Conservation (phyloP, 495 filamentous ascomycete genomes). For the Cenococcum geophilum region DNA sequence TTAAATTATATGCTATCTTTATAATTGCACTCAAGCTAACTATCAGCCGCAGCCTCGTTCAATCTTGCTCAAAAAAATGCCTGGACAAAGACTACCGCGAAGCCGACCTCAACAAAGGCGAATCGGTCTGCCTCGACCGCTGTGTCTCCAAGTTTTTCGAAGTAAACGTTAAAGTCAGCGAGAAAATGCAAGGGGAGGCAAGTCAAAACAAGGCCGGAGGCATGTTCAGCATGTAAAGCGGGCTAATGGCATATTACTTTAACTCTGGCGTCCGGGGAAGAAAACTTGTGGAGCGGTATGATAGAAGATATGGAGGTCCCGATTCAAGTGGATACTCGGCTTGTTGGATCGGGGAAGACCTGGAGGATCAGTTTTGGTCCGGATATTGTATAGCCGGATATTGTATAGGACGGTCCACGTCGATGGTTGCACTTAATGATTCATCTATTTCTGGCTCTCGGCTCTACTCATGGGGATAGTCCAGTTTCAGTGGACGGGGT, state of each 20-base stretch:
- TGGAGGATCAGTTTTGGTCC: neutral
- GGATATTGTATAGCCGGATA: neutral
- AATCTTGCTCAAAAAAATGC: constrained; percentile 89
- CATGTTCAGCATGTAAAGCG: constrained; percentile 49
- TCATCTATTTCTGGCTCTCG: neutral
- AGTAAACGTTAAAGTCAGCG: constrained; percentile 83
- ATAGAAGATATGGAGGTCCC: neutral
- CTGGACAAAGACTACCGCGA: constrained; percentile 87
- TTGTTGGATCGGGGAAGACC: no score
- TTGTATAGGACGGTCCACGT: neutral
- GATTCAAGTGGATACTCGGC: no score
- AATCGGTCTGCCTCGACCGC: constrained; percentile 93
- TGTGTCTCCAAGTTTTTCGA: constrained; percentile 98
- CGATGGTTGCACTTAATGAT: neutral
- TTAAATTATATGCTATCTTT: neutral
- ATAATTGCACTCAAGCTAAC: neutral
- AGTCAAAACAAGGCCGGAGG: constrained; percentile 40
- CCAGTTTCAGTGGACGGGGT: neutral
- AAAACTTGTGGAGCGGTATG: neutral
- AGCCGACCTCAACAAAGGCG: constrained; percentile 94
- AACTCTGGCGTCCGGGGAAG: neutral
- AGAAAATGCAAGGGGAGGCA: constrained; percentile 70
- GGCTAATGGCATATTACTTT: neutral
- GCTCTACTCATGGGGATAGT: neutral
- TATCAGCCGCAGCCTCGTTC: constrained; percentile 56